Percentiles rank a stretch among this genome's conserved stretches.
phyloP scores from a whole-genome alignment of 345 rosid genomes.

The Acer yangbiense region DNA sequence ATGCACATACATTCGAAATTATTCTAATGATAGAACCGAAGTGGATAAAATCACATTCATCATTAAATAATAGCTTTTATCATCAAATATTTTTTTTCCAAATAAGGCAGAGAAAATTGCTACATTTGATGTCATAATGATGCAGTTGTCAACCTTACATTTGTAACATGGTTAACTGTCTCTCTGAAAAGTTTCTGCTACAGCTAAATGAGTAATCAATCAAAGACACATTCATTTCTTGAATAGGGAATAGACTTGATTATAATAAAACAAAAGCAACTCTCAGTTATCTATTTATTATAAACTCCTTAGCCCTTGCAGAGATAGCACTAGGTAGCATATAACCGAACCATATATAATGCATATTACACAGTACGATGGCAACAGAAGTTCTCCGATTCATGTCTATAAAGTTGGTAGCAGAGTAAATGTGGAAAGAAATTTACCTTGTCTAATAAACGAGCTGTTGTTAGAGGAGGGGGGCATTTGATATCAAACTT shows the following conservation, averaged over 20 bases:
- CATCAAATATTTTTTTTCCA: neutral
- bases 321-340: neutral
- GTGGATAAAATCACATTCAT: neutral
- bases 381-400: too few relatives aligned
- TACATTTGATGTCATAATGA: neutral
- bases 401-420: neutral
- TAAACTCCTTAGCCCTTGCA: neutral
- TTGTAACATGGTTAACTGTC: neutral
- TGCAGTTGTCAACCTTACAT: neutral
- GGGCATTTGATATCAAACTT: constrained; percentile 86
- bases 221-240: neutral
- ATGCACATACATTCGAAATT: neutral
- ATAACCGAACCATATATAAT: neutral
- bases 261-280: neutral
- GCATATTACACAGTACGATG: neutral
- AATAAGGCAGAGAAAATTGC: neutral
- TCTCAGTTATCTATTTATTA: neutral
- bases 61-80: neutral
- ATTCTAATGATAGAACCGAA: neutral
- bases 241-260: neutral
- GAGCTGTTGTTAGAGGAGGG: constrained; percentile 89
- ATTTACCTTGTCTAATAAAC: constrained; percentile 84
- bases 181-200: neutral
- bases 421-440: constrained; percentile 9
- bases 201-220: neutral